Evolutionary conservation across 2,329 filamentous ascomycete genomes (phyloP), one percentile per base, ranked within the genome.

Genomic region (Alternaria incomplexa): DNA sequence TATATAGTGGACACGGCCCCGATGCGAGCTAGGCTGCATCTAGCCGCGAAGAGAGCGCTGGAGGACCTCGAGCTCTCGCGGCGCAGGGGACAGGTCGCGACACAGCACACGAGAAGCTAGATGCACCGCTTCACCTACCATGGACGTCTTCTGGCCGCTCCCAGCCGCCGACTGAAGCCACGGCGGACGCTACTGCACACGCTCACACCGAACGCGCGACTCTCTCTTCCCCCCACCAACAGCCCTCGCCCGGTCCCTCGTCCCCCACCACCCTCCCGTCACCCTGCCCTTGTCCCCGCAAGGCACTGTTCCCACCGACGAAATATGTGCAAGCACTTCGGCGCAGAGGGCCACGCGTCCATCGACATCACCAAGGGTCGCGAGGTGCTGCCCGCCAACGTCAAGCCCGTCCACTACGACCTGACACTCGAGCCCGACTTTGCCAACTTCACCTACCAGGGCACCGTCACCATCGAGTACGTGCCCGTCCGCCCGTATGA

Each of bases 361-460:
- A 83, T 87, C 67, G 85, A 89, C 77, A 84, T 91, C 71, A 81
- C 86, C 56, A 86, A 87, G 71, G 89, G 88, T 68, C 90, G 95
- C 73, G 91, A 97, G 84, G 90, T 98, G 69, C 86, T 98, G 73
- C 96, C 95, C 56, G 89, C 90, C 81, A 97, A 97, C 77, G 93
- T 97, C 75, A 91, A 95, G 80, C 94, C 95, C n/a, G 83, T 86
- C 43, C 93, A 98, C 83, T 98, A 98, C 82, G 89, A 97, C 80
- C 83, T 98, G 72, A 96, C 92, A 1, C 86, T 98, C 66, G 96
- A 98, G 83, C 93, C 95, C 58, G 89, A 97, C 83, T 92, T 98
- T 72, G 87, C 91, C 73, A 93, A 91, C 68, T 93, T 96, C 81
- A 93, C 89, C 67, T 98, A 95, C 79, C 88, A 95, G 63, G 95